These are phyloP conservation scores for Diaporthe citrichinensis DNA, from an alignment of 2,329 filamentous ascomycete genomes.

Conservation along the genomic window DNA sequence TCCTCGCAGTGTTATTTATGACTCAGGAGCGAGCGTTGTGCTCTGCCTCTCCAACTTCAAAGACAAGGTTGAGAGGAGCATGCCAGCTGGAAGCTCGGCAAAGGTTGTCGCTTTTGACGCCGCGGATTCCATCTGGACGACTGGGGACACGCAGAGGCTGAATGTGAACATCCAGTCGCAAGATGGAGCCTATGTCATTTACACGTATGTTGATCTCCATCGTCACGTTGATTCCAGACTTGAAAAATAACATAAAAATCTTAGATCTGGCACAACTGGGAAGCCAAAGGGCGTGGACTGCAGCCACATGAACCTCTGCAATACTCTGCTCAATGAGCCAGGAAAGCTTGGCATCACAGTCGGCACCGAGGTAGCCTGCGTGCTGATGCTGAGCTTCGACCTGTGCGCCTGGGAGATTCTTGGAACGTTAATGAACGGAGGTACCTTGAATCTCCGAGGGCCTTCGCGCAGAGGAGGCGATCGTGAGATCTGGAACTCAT, in stretches of 20 bases:
- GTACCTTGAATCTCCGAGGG: conserved; percentile 67
- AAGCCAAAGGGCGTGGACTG: conserved; percentile 72
- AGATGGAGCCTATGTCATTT: conserved; percentile 63
- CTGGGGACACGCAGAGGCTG: conserved; percentile 40
- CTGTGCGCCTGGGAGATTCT: conserved; percentile 76
- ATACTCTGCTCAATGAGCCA: conserved; percentile 65
- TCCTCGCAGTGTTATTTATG: conserved; percentile 26
- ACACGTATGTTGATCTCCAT: conserved; percentile 53
- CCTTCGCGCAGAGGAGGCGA: conserved; percentile 48
- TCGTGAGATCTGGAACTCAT: conserved; percentile 56
- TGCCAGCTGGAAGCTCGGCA: conserved; percentile 19
- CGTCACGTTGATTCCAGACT: too few relatives aligned
- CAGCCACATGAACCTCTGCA: conserved; percentile 67
- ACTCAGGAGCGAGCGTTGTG: conserved; percentile 27
- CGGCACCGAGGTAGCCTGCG: conserved; percentile 67
- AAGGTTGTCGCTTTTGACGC: conserved; percentile 31
- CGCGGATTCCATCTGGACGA: conserved; percentile 33
- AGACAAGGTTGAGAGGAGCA: conserved; percentile 34
- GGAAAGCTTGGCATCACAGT: conserved; percentile 64
- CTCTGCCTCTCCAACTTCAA: conserved; percentile 22
- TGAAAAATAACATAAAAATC: background rate
- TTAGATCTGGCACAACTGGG: conserved; percentile 67
- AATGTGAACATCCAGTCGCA: conserved; percentile 51
- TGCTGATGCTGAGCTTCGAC: conserved; percentile 72
- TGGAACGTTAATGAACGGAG: conserved; percentile 69